A percentile compares a stretch with the other conserved stretches of the same genome.
Conservation (phyloP, 2,329 filamentous ascomycete genomes). For the Fusarium sp. region DNA sequence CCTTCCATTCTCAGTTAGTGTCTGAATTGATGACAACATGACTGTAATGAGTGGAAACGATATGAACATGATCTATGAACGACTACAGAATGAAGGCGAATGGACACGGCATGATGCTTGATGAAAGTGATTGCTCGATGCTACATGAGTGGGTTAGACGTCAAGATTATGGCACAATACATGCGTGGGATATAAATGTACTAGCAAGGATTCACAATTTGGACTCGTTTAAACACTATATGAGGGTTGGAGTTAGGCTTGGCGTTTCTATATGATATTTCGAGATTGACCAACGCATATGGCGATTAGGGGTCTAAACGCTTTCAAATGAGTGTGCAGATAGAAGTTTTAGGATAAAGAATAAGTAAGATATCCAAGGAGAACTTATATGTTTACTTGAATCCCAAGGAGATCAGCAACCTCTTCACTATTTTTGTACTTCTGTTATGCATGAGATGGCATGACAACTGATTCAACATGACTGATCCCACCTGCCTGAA, state of each 20-base stretch:
- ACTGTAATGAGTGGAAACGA: constrained; percentile 6
- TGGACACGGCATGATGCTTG: neutral
- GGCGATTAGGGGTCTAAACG: too few species aligned
- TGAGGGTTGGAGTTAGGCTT: neutral
- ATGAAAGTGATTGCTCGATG: neutral
- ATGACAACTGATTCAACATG: too few species aligned
- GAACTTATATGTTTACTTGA: too few species aligned
- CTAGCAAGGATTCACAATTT: neutral
- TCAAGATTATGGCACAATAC: neutral
- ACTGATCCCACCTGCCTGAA: too few species aligned
- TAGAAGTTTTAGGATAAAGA: too few species aligned
- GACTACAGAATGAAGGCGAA: too few species aligned
- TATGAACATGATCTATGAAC: constrained; percentile 10
- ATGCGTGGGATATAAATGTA: neutral
- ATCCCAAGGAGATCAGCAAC: too few species aligned
- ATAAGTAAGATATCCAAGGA: too few species aligned
- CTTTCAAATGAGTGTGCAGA: too few species aligned
- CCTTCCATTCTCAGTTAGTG: constrained; percentile 41
- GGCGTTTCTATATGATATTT: neutral
- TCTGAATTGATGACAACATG: constrained; percentile 8
- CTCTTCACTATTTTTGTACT: too few species aligned
- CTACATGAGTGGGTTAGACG: neutral
- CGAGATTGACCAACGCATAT: too few species aligned
- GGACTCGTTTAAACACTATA: neutral
- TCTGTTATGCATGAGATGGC: too few species aligned